Evolutionary conservation across 805 yeast species (phyloP), one percentile per base, ranked within the genome.

Genomic region (Lipomyces orientalis): DNA sequence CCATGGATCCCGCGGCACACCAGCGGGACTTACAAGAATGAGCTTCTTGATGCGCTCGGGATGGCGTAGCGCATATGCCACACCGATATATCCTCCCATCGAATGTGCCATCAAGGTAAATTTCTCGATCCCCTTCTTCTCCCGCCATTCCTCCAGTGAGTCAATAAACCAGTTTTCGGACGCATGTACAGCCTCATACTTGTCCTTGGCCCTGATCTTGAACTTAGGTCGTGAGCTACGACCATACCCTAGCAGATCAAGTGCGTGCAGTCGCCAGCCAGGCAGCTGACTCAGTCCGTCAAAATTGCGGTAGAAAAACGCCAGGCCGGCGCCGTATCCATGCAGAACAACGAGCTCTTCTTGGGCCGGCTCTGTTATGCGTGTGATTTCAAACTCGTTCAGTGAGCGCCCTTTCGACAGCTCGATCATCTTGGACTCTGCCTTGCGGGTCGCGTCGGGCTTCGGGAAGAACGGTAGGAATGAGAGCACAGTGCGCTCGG

Each of bases 241-340:
- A 0, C 98, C 99, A 78, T 90, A 94, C 0, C 99, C 99, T 1
- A 92, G 84, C 64, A 93, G 79, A 75, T 94, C 99, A 2, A 94
- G 84, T 0, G 97, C 90, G 79, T 92, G 97, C 57, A 93, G 81
- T 64, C 88, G 84, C 90, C 95, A 90, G 54, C 78, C 80, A 1
- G 79, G 77, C 7, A 74, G 64, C 1, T 74, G 55, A 6, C 77
- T 76, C 60, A 89, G 77, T 0, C 78, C 81, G 58, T 84, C 85
- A 71, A 91, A 86, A 75, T 91, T 94, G 69, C 89, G 86, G 74
- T 88, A 85, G 73, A 87, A 94, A 64, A 92, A 87, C 33, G 96
- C 94, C 14, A 93, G 84, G 0, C 97, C 91, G 0, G 98, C 97
- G 1, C 97, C 97, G 75, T 92, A 93, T 0, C 99, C 99, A 78